These are phyloP conservation scores for Paramecium octaurelia DNA, from an alignment of 73 alveolate genomes.

Conservation along the genomic window DNA sequence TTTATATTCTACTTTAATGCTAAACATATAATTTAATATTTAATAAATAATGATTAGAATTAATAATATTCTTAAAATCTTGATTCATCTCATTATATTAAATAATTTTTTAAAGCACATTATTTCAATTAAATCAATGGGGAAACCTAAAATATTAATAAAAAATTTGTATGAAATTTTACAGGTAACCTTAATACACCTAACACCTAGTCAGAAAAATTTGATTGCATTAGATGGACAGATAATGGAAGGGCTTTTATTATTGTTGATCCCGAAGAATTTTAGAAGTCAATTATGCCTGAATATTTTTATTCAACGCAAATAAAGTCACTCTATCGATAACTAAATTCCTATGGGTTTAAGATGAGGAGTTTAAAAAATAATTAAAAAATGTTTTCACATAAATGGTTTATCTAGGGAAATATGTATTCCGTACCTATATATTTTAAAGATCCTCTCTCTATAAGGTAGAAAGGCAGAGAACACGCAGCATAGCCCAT, in stretches of 20 bases:
- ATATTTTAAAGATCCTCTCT: neutral
- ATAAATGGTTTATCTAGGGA: neutral
- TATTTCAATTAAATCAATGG: neutral
- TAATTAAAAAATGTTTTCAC: neutral
- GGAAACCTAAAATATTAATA: constrained; percentile 7
- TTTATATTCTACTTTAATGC: neutral
- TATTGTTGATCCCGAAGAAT: neutral
- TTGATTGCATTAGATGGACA: neutral
- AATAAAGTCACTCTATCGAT: neutral
- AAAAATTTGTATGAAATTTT: neutral
- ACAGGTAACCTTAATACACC: neutral
- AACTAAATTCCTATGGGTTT: neutral
- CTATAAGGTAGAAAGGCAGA: neutral
- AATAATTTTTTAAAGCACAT: neutral
- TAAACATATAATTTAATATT: neutral
- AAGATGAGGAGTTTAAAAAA: neutral
- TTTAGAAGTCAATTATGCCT: neutral
- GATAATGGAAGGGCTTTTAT: neutral
- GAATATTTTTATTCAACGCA: neutral
- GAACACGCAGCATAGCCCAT: neutral
- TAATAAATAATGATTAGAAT: neutral
- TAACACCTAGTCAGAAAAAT: neutral
- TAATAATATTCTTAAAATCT: neutral
- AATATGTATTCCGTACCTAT: neutral
- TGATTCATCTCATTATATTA: neutral